A percentile compares a stretch with the other conserved stretches of the same genome.
These are phyloP conservation scores for Neocatenulostroma microsporum DNA, from an alignment of 2,329 filamentous ascomycete genomes.

Conservation along the genomic window DNA sequence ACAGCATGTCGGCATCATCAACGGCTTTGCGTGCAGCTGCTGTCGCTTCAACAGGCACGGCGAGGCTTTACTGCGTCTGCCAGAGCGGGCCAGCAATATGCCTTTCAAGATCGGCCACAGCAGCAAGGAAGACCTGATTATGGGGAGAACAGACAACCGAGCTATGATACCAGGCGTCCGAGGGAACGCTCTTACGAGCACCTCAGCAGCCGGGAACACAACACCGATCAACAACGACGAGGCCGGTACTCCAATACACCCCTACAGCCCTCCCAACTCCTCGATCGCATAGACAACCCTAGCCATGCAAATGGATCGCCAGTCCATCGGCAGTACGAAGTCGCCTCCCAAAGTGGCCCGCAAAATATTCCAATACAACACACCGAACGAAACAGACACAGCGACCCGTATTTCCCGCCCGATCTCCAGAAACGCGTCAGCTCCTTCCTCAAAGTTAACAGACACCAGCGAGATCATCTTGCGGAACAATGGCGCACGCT, in stretches of 20 bases:
- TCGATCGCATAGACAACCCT: too few species aligned
- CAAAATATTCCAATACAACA: background rate
- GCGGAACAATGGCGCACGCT: constrained; percentile 3
- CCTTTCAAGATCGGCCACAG: background rate
- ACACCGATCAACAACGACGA: background rate
- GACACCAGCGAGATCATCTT: background rate
- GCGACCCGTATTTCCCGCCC: background rate
- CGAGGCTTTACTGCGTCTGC: constrained; percentile 2
- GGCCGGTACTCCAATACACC: background rate
- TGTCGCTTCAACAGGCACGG: constrained; percentile 5
- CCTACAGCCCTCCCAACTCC: too few species aligned
- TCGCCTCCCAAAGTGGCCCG: background rate
- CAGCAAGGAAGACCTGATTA: background rate
- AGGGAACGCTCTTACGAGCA: background rate
- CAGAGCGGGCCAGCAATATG: background rate
- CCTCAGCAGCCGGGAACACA: background rate
- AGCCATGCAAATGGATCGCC: too few species aligned
- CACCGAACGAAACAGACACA: background rate
- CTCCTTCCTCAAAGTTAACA: background rate
- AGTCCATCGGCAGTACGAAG: background rate
- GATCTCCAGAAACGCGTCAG: background rate
- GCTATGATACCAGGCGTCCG: background rate
- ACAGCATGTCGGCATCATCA: constrained; percentile 3
- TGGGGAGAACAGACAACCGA: background rate
- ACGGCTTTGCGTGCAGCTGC: background rate